Base-by-base conservation (phyloP, 768 basidiomycete genomes). In the Pleurotus citrinopileatus region DNA sequence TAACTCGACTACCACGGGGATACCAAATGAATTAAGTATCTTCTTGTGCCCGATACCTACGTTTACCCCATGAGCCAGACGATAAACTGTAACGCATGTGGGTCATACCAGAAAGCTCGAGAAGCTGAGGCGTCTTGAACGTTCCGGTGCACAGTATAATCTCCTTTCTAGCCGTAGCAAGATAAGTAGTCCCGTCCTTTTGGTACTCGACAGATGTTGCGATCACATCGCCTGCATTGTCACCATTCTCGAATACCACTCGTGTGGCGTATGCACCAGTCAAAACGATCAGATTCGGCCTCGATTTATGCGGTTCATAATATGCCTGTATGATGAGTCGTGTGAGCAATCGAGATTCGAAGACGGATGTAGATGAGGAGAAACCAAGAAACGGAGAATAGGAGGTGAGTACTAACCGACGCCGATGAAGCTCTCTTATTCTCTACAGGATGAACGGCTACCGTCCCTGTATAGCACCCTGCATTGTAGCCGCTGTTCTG, bases 41-140 rank as follows among this genome's bases (percentile, higher is more conserved):
- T 55, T 60, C 32, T 64, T 63, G 26, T 72, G 67, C 36, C 72
- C 73, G 56, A 77, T 67, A 20, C 75, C 74, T 22, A 65, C 67
- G 12, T 10, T 17, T 27, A 42, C 12, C 26, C 15, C 70, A 62
- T 52, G 68, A 62, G 13, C 70, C 64, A 20, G 72, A 36, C 25
- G 9, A 53, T 26, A 36, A 9, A n/a, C 10, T 34, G 50, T 10
- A 10, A 17, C 25, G 27, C 37, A 27, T 3, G 20, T 8, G 37
- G 20, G 17, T 36, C 36, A 44, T 20, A 55, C 65, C 66, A 29
- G 66, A 65, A 25, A 64, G 55, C 51, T 60, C 52, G 15, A 67
- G 53, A 32, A 67, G 46, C 20, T 65, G 62, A 19, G 66, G 66
- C 7, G 66, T 62, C 34, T 60, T 55, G 20, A 67, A 55, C 10